Evolutionary conservation across 768 basidiomycete species (phyloP).

Genomic region (Pholiota molesta): DNA sequence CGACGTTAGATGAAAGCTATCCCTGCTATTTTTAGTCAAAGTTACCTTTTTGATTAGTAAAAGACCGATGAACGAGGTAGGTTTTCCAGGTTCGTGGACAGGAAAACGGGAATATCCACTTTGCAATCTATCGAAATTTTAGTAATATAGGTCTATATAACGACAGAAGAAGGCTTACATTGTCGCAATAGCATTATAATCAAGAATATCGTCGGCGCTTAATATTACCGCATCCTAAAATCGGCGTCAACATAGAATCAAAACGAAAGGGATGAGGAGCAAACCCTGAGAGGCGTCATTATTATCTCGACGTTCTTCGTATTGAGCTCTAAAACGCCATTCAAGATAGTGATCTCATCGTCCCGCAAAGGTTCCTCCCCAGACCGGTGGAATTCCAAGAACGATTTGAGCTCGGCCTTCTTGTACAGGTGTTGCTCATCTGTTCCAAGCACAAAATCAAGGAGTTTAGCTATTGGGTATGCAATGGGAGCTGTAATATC

Average conservation of each 20-base stretch:
- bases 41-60: conserved; percentile 74
- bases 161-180: conserved; percentile 45
- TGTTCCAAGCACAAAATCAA: conserved; percentile 80
- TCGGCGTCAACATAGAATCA: not conserved
- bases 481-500: conserved; percentile 67
- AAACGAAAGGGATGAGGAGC: conserved; percentile 22
- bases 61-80: conserved; percentile 76
- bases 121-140: conserved; percentile 42
- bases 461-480: conserved; percentile 77
- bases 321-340: conserved; percentile 78
- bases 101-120: conserved; percentile 95
- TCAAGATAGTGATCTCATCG: conserved; percentile 80
- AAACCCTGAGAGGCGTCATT: conserved; percentile 80
- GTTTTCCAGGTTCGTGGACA: conserved; percentile 73
- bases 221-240: conserved; percentile 80
- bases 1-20: not conserved
- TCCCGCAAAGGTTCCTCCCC: conserved; percentile 79
- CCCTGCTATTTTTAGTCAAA: conserved; percentile 1
- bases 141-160: not conserved
- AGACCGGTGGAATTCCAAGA: conserved; percentile 76
- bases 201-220: conserved; percentile 74
- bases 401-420: conserved; percentile 79
- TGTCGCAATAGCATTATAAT: conserved; percentile 75
- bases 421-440: conserved; percentile 77
- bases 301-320: conserved; percentile 74